Base-by-base conservation (phyloP, 1,284 basidiomycete species). In the Sanghuangporus baumii region DNA sequence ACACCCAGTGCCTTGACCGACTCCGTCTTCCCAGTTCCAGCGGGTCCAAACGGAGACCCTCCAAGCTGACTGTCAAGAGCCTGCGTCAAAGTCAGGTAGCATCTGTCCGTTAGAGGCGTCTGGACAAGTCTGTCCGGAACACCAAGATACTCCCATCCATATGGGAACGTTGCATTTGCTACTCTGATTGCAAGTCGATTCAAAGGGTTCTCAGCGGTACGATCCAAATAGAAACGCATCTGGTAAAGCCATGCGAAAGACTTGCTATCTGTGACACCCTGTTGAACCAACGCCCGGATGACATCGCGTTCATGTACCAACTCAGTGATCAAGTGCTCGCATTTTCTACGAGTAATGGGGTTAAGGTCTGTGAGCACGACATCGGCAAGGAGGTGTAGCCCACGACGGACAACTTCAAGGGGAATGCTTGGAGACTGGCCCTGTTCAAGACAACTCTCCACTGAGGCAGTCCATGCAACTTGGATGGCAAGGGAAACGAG, bases 1-100 rank as follows among this genome's bases (percentile, higher is more conserved):
- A 98, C 94, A 61, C 97, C 97, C 31, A 99, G 88, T 1, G 97
- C 96, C 75, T 99, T 99, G 73, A 99, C 97, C 0, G 96, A 99
- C 76, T 99, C 97, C 0, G 97, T 99, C 81, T 99, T 99, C 37
- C 94, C 96, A 64, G 97, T 99, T 72, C 97, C 97, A 37, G 97
- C 97, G 46, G 97, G 97, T 34, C 97, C 97, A 73, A 99, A 99
- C 0, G 97, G 97, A 47, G 96, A 90, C 37, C 97, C 97, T 67
- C 97, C 97, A 12, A 98, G 84, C 71, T 98, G 94, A 69, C 89
- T 93, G 71, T 96, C 89, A 66, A 99, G 80, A 8, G 97, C 97
- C 73, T 99, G 97, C 0, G 97, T 99, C 52, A 99, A 78, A 0
- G 96, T 98, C 57, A 99, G 83, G 76, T 98, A 99, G 66, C 96